Evolutionary conservation across 306 rosid species (phyloP).

Genomic region (Prunus kanzakura): DNA sequence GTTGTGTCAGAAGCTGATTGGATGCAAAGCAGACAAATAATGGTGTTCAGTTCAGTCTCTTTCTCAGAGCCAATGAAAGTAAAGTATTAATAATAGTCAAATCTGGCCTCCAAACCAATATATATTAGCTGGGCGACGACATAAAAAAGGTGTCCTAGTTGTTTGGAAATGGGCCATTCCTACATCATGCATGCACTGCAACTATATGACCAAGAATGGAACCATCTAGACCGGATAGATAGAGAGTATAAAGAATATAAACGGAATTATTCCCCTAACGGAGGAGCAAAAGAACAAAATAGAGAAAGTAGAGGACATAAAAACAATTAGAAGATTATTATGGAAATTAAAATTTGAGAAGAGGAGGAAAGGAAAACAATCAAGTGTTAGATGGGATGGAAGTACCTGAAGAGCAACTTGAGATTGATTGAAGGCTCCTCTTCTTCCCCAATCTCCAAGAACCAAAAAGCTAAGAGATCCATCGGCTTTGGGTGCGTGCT

Average conservation of each 20-base stretch:
- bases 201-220: background rate
- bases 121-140: background rate
- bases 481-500: constrained; percentile 25
- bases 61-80: too few relatives aligned
- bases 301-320: too few relatives aligned
- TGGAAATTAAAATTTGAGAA: too few relatives aligned
- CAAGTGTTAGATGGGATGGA: too few relatives aligned
- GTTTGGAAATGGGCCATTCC: background rate
- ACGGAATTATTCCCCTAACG: too few relatives aligned
- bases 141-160: too few relatives aligned
- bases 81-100: too few relatives aligned
- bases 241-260: background rate
- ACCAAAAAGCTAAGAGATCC: constrained; percentile 49
- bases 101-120: too few relatives aligned
- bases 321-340: too few relatives aligned
- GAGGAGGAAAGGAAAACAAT: too few relatives aligned
- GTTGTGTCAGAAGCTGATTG: background rate
- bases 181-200: background rate
- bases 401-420: constrained; percentile 59
- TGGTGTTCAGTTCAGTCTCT: background rate
- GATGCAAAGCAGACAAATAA: background rate
- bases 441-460: constrained; percentile 81
- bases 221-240: background rate
- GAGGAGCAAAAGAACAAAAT: too few relatives aligned
- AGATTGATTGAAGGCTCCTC: constrained; percentile 58